Base-by-base conservation (phyloP, 164 flowering plant species). In the Cinnamomum micranthum region DNA sequence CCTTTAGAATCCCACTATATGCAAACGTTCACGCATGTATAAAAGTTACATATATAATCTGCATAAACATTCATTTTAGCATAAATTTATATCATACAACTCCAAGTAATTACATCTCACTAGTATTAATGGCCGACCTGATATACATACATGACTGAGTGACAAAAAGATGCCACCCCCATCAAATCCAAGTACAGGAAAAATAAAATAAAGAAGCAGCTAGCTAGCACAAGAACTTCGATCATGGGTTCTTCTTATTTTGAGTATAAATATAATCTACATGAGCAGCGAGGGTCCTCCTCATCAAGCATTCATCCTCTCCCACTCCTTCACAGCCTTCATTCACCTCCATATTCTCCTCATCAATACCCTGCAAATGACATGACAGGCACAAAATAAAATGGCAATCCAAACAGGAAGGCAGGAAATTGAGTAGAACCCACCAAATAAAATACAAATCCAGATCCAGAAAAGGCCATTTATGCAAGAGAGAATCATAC, bases 241-340 rank as follows among this genome's bases (percentile, higher is more conserved):
- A 25, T 25, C 60, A 55, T 15, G 60, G 60, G 1, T 55, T 55
- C 60, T 69, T 69, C 75, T 52, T 70, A 23, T 71, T 69, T 78
- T 82, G 84, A 0, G 88, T 83, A 65, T 84, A 86, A 63, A 87
- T 87, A 58, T 87, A 87, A 72, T 87, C 89, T 20, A 70, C 58
- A 28, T 84, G 88, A 73, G 88, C 87, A 6, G 51, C 75, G 64
- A 85, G 77, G 1, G 85, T 82, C 71, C 83, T 85, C 69, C 85
- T 83, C 80, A 74, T 79, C 82, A 80, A 71, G 73, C 89, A 86
- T 28, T 85, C 89, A 6, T 84, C 88, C 62, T 82, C 82, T 1
- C 28, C 47, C 17, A 51, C 27, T 24, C 73, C 73, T 20, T 76
- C 74, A 66, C 78, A 76, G 14, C 59, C 70, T 76, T 65, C 78